Percentiles rank a stretch among this genome's conserved stretches.
These are phyloP conservation scores for Thelonectria olida DNA, from an alignment of 2,329 filamentous ascomycete genomes.

Conservation along the genomic window DNA sequence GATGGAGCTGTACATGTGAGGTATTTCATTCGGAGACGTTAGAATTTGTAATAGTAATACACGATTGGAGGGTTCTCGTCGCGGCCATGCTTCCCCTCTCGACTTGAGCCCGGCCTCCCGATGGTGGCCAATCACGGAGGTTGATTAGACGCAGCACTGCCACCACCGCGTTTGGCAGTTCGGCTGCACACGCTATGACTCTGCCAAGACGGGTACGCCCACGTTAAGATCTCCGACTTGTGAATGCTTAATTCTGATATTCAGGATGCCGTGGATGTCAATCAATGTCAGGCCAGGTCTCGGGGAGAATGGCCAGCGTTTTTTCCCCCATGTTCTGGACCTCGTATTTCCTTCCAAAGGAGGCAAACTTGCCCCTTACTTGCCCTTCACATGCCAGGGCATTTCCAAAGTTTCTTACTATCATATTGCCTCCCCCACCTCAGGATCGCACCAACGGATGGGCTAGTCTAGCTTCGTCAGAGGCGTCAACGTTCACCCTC, in stretches of 20 bases:
- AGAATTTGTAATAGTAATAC: too few relatives aligned
- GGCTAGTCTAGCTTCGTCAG: conserved; percentile 23
- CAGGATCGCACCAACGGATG: conserved; percentile 14
- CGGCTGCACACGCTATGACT: conserved; percentile 22
- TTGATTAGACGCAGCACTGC: conserved; percentile 27
- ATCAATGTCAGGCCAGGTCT: not conserved
- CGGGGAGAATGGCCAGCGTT: not conserved
- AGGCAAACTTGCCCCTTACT: not conserved
- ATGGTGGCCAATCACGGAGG: too few relatives aligned
- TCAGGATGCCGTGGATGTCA: conserved; percentile 4
- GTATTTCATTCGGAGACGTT: too few relatives aligned
- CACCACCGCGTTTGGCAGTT: conserved; percentile 27
- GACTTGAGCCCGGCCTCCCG: too few relatives aligned
- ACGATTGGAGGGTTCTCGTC: too few relatives aligned
- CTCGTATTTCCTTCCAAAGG: not conserved
- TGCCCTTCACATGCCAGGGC: not conserved
- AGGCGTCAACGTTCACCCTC: conserved; percentile 16
- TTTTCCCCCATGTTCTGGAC: not conserved
- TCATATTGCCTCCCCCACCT: conserved; percentile 1
- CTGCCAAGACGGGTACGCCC: conserved; percentile 36
- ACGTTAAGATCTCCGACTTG: conserved; percentile 27
- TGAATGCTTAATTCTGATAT: conserved; percentile 20
- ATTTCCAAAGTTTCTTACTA: conserved; percentile 14
- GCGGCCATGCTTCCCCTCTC: too few relatives aligned
- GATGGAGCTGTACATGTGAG: too few relatives aligned